Evolutionary conservation across 441 rosid genomes (phyloP), one percentile per base, ranked within the genome.

Genomic region (Euphorbia schlechtendalii): DNA sequence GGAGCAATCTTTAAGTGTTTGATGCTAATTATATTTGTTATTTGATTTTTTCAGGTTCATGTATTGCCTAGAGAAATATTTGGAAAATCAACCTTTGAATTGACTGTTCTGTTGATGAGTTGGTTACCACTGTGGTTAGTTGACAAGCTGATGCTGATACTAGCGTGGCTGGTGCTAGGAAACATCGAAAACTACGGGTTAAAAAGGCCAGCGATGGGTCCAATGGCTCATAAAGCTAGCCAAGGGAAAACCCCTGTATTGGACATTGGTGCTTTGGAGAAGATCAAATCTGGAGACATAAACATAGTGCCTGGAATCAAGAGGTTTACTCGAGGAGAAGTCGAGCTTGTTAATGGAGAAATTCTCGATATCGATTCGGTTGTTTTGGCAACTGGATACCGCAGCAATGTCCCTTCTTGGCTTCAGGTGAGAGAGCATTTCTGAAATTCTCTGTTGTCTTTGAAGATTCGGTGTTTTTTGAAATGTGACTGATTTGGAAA

Each of bases 341-440:
- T 86, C 4, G 83, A 90, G 80, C 86, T 92, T 24, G 81, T 81
- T 1, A 74, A 89, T 64, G 87, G 97, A 3, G 45, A 77, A 67
- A 71, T 22, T 53, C 82, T 83, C 0, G 83, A 84, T 52, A 74
- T 88, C 8, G 96, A 92, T 63, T 78, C 96, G 0, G 79, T 90
- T 6, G 9, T 92, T 70, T 85, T 90, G 8, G 98, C 97, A 15
- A 92, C 98, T 38, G 96, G 97, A 32, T 92, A 92, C 49, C 77
- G 89, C 59, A 88, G 98, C 88, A 92, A 85, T 59, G 97, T 92
- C 18, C 97, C 92, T 67, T 84, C 89, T 41, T 90, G 98, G 97
- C 88, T 92, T 0, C 74, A 83, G 93, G 96, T 84, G 67, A 77
- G 71, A 3, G n/a, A n/a, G n/a, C n/a, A n/a, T n/a, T n/a, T n/a